Evolutionary conservation across 1,139 yeast species (phyloP), one percentile per base, ranked within the genome.

Genomic region (Pneumocystis canis): DNA sequence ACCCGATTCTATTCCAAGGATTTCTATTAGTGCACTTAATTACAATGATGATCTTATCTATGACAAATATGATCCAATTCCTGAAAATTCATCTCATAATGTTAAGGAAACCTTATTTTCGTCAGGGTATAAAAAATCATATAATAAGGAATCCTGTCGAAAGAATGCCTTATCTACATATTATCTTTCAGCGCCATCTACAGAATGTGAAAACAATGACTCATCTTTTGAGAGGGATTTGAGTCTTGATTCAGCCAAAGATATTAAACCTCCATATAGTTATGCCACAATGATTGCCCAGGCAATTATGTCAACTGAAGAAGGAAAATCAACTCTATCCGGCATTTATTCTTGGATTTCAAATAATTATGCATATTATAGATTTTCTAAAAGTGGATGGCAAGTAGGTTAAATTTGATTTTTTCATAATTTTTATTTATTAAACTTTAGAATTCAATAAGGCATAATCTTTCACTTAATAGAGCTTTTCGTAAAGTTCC

Each of bases 221-320:
- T 76, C 75, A 63, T 77, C 78, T 18, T 69, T 71, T 31, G 78
- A 78, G 3, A 76, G 75, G 4, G 76, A 78, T 3, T 74, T 47
- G 11, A 47, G 54, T 25, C 54, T 47, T 28, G 54, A 47, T 47
- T 47, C 54, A 66, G 84, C 95, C 58, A 87, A 85, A 71, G 96
- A 90, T 71, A 85, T 89, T 67, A 92, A 92, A 73, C 99, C 99
- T 11, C 98, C 98, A 1, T 92, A 86, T 72, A 86, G 95, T 32
- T 92, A 92, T 73, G 98, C 98, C 0, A 92, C 97, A 2, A 89
- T 92, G 96, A 92, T 92, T 69, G 89, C 98, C 1, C 97, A 92
- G 73, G 97, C 98, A 0, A 92, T 94, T 53, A 77, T 94, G 69
- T 87, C 96, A 2, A 87, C 89, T 65, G 80, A 82, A 1, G 96